Evolutionary conservation across 805 yeast species (phyloP).

Genomic region (Metschnikowia kofuensis): DNA sequence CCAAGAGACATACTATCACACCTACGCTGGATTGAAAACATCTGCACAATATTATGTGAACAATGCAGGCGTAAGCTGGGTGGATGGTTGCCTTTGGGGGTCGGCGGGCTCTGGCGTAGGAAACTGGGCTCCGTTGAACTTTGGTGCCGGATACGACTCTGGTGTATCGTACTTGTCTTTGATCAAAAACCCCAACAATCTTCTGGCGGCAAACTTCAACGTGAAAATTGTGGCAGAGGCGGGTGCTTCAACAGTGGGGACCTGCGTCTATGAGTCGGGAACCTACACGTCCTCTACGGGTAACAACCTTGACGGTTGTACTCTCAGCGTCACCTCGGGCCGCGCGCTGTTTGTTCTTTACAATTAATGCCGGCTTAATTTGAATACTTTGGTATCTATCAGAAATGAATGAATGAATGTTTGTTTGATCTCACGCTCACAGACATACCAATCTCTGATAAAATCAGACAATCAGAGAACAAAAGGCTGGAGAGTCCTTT

Average conservation of each 20-base stretch:
- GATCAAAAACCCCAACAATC: slow-evolving; percentile 94
- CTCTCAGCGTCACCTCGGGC: slow-evolving; percentile 85
- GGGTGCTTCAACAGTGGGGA: slow-evolving; percentile 62
- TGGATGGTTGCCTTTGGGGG: slow-evolving; percentile 97
- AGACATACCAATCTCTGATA: too few species aligned
- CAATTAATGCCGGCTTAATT: background rate
- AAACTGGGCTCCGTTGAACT: slow-evolving; percentile 96
- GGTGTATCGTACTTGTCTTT: slow-evolving; percentile 77
- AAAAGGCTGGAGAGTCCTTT: too few species aligned
- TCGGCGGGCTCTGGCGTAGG: slow-evolving; percentile 74
- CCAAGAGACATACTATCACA: slow-evolving; percentile 71
- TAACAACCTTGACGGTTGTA: slow-evolving; percentile 81
- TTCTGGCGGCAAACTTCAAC: slow-evolving; percentile 52
- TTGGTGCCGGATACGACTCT: slow-evolving; percentile 84
- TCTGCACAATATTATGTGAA: slow-evolving; percentile 97
- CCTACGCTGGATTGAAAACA: slow-evolving; percentile 77
- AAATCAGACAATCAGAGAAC: too few species aligned
- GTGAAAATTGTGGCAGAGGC: slow-evolving; percentile 69
- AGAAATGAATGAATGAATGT: too few species aligned
- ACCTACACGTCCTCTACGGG: slow-evolving; percentile 48
- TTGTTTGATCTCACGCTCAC: too few species aligned
- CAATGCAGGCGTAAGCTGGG: slow-evolving; percentile 87
- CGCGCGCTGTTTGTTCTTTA: slow-evolving; percentile 73
- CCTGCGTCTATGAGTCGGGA: slow-evolving; percentile 81
- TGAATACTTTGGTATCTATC: background rate